A percentile compares a stretch with the other conserved stretches of the same genome.
phyloP scores from a whole-genome alignment of 1,284 basidiomycete genomes.

The Apiotrichum mycotoxinovorans region DNA sequence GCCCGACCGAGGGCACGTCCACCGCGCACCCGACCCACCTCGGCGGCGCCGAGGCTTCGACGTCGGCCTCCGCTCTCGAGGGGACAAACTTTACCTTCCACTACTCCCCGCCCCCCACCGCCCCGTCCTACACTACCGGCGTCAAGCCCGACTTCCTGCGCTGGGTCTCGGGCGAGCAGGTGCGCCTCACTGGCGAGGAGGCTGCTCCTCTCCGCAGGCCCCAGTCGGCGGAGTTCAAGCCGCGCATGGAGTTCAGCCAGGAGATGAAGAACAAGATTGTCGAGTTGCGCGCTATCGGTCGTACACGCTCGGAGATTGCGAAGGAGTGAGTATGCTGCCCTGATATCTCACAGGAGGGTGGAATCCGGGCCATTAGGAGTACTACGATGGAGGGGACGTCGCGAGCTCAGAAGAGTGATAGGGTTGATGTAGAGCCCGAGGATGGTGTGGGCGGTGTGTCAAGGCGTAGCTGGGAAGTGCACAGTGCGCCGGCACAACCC shows the following conservation, averaged over 20 bases:
- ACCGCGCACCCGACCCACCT: slow-evolving; percentile 24
- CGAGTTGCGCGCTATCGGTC: slow-evolving; percentile 28
- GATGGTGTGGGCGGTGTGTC: background rate
- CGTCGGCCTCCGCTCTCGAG: slow-evolving; percentile 14
- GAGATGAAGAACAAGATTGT: slow-evolving; percentile 11
- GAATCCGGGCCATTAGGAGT: too few relatives aligned
- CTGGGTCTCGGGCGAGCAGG: slow-evolving; percentile 35
- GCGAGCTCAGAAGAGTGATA: too few relatives aligned
- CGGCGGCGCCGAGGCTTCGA: slow-evolving; percentile 1
- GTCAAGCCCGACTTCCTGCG: slow-evolving; percentile 33
- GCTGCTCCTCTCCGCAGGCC: slow-evolving; percentile 17
- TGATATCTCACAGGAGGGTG: background rate
- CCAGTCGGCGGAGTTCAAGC: background rate
- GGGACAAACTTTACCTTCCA: slow-evolving; percentile 35
- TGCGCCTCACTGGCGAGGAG: slow-evolving; percentile 34
- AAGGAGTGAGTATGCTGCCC: slow-evolving; percentile 32
- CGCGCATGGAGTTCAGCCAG: slow-evolving; percentile 8
- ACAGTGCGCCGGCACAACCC: too few relatives aligned
- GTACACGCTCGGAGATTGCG: slow-evolving; percentile 32
- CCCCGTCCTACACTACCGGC: slow-evolving; percentile 42
- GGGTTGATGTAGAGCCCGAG: background rate
- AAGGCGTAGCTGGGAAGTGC: too few relatives aligned
- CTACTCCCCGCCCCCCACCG: slow-evolving; percentile 43
- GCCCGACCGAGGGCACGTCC: slow-evolving; percentile 42
- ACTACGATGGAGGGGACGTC: too few relatives aligned